Percentiles rank a stretch among this genome's conserved stretches.
Evolutionary conservation across 2,329 filamentous ascomycete genomes (phyloP).

Genomic region (Hypomyces rosellus): DNA sequence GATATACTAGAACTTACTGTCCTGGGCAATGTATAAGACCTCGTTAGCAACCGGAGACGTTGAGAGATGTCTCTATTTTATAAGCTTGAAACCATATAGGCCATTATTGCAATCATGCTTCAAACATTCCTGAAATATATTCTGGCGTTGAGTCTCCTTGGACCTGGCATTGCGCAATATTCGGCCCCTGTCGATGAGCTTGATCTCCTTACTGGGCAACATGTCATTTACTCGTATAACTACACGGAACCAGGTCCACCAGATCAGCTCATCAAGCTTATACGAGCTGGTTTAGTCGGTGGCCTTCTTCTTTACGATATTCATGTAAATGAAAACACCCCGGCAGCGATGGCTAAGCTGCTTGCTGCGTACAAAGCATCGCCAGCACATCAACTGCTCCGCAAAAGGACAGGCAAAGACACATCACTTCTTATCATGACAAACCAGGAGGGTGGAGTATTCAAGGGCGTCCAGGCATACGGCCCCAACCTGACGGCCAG

Average conservation of each 20-base stretch:
- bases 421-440: slow-evolving; percentile 11
- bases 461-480: slow-evolving; percentile 5
- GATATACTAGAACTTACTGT: too few species aligned
- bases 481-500: slow-evolving; percentile 6
- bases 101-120: neutral
- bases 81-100: neutral
- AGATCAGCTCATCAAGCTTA: slow-evolving; percentile 8
- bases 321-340: slow-evolving; percentile 11
- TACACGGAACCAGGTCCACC: slow-evolving; percentile 4
- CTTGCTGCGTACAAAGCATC: slow-evolving; percentile 9
- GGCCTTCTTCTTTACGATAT: slow-evolving; percentile 12
- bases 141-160: neutral
- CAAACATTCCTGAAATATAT: neutral
- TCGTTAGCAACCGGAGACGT: too few species aligned
- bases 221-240: slow-evolving; percentile 11
- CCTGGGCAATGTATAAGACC: too few species aligned
- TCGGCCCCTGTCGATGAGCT: slow-evolving; percentile 3
- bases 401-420: slow-evolving; percentile 4
- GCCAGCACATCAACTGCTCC: slow-evolving; percentile 6
- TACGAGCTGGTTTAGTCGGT: slow-evolving; percentile 10
- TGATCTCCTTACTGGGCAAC: slow-evolving; percentile 10
- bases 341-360: slow-evolving; percentile 7
- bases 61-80: too few species aligned
- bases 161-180: neutral
- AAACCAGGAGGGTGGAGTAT: slow-evolving; percentile 12